A percentile compares a stretch with the other conserved stretches of the same genome.
phyloP scores from a whole-genome alignment of 2,329 filamentous ascomycete genomes.

The Tolypocladium cylindrosporum region DNA sequence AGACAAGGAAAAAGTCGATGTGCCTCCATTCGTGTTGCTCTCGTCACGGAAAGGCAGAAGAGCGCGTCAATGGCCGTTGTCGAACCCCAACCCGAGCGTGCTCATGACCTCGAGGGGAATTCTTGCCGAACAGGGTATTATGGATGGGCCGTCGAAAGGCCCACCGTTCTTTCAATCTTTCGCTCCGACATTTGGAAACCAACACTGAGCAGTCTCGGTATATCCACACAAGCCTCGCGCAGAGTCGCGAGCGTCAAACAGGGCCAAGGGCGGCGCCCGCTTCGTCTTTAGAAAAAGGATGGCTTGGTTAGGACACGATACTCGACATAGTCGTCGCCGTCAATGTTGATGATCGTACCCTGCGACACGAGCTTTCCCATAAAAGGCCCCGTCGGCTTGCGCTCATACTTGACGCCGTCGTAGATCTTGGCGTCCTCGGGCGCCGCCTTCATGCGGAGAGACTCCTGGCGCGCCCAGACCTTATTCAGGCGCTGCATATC shows the following conservation, averaged over 20 bases:
- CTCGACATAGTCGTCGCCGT: conserved; percentile 58
- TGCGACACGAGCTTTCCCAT: conserved; percentile 53
- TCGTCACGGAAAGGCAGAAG: neutral
- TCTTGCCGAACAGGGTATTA: neutral
- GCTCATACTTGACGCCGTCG: conserved; percentile 51
- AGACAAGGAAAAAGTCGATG: neutral
- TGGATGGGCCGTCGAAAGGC: neutral
- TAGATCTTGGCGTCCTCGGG: conserved; percentile 47
- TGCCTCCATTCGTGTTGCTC: neutral
- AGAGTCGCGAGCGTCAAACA: neutral
- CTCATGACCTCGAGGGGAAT: neutral
- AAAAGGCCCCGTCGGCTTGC: conserved; percentile 50
- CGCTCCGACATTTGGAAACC: neutral
- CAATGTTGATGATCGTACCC: conserved; percentile 52
- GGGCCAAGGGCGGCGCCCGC: neutral
- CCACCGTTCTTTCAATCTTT: neutral
- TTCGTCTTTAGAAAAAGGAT: conserved; percentile 40
- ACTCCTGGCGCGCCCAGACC: conserved; percentile 46
- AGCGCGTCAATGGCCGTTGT: neutral
- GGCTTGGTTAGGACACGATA: conserved; percentile 56
- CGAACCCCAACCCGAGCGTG: neutral
- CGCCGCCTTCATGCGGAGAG: conserved; percentile 29
- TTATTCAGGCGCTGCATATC: conserved; percentile 43
- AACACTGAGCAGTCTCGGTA: neutral
- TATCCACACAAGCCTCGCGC: neutral